These are phyloP conservation scores for Phaeosphaeriaceae sp. DNA, from an alignment of 2,329 filamentous ascomycete species.

Conservation along the genomic window DNA sequence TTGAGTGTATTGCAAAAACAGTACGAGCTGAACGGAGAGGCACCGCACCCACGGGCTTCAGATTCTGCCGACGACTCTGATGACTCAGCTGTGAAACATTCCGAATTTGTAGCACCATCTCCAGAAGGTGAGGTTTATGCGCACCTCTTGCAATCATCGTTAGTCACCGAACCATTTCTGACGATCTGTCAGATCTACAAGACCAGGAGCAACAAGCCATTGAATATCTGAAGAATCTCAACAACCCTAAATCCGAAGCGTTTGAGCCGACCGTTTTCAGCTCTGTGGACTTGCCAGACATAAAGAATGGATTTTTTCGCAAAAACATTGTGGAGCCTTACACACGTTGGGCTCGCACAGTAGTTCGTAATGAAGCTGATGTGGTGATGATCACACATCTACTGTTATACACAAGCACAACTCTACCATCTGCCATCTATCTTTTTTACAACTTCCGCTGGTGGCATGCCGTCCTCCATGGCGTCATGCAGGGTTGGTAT, in stretches of 20 bases:
- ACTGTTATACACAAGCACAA: constrained; percentile 72
- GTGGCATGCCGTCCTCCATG: constrained; percentile 71
- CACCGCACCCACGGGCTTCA: background rate
- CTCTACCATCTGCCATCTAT: constrained; percentile 70
- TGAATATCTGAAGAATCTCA: constrained; percentile 56
- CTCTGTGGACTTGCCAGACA: constrained; percentile 58
- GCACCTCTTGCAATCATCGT: no score
- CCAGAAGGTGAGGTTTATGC: constrained; percentile 35
- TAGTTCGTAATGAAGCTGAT: constrained; percentile 73
- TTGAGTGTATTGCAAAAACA: constrained; percentile 38
- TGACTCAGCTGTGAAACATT: constrained; percentile 32
- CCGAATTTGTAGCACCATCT: constrained; percentile 35
- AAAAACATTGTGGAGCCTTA: constrained; percentile 66
- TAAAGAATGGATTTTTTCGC: constrained; percentile 47
- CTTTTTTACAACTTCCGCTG: constrained; percentile 73
- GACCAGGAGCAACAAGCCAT: constrained; percentile 48
- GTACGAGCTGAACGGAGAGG: constrained; percentile 26
- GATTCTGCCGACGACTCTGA: constrained; percentile 32
- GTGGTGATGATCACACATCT: constrained; percentile 82
- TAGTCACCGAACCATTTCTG: no score
- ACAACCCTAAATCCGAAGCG: constrained; percentile 54
- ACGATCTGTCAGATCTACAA: constrained; percentile 30
- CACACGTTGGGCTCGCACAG: constrained; percentile 59
- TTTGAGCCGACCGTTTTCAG: constrained; percentile 66
- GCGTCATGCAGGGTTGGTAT: constrained; percentile 70